Conservation (phyloP, 768 basidiomycete genomes). For the Mycena haematopus region DNA sequence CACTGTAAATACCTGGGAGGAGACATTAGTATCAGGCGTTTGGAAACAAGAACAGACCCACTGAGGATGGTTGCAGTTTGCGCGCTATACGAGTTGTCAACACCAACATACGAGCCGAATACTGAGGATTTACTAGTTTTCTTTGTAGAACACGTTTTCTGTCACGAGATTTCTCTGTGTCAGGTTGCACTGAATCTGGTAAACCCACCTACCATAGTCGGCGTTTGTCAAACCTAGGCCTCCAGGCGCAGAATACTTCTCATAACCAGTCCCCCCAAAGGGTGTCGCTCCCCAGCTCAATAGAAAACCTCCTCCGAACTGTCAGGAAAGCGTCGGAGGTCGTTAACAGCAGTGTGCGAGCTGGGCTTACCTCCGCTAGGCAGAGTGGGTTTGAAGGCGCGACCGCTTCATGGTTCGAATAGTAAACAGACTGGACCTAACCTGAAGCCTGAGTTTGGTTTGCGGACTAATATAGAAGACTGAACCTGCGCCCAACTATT, state of each 20-base stretch:
- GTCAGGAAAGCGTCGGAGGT: not conserved
- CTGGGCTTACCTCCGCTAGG: slow-evolving; percentile 49
- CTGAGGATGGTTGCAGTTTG: slow-evolving; percentile 61
- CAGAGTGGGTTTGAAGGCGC: slow-evolving; percentile 57
- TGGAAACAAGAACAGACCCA: slow-evolving; percentile 32
- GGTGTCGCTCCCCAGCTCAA: slow-evolving; percentile 50
- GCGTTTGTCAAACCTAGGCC: slow-evolving; percentile 46
- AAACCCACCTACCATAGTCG: slow-evolving; percentile 42
- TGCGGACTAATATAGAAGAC: no score
- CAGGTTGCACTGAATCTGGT: not conserved
- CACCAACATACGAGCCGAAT: not conserved
- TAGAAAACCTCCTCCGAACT: slow-evolving; percentile 59
- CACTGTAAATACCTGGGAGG: slow-evolving; percentile 54
- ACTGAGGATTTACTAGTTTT: slow-evolving; percentile 48
- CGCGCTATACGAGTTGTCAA: slow-evolving; percentile 34
- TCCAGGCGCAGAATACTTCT: no score
- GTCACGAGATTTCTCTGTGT: not conserved
- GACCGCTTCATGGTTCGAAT: slow-evolving; percentile 48
- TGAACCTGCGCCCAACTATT: slow-evolving; percentile 58
- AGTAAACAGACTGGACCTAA: slow-evolving; percentile 57
- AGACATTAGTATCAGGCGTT: slow-evolving; percentile 24
- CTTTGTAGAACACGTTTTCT: slow-evolving; percentile 62
- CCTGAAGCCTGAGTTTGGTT: no score
- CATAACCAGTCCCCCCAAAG: slow-evolving; percentile 33
- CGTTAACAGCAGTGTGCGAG: not conserved